Evolutionary conservation across 2,329 filamentous ascomycete genomes (phyloP), one percentile per base, ranked within the genome.

Genomic region (Neospermospora avenae): DNA sequence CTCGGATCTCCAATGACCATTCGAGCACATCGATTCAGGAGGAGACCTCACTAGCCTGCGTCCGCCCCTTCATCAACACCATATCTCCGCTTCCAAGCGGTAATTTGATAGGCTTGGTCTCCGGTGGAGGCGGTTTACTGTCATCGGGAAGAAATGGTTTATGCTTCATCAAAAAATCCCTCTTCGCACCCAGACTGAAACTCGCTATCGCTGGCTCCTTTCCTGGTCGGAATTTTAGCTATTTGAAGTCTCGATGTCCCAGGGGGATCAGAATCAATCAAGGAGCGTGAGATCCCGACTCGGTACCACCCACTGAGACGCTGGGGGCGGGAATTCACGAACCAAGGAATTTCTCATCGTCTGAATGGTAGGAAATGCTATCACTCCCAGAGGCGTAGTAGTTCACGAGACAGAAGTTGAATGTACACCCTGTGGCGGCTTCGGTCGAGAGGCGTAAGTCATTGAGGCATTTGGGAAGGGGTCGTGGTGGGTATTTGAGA

Each of bases 331-430:
- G n/a, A n/a, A n/a, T n/a, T n/a, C n/a, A n/a, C n/a, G n/a, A n/a
- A n/a, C n/a, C n/a, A 0, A 93, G 80, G 66, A 93, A 95, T 5
- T 83, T 79, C 76, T 93, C 90, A 69, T 93, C 89, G 66, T 93
- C 90, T 52, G 86, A 89, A 73, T 93, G 89, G 69, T 88, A 93
- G 11, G 86, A 83, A 52, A 93, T 93, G 66, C 87, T 90, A 72
- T 93, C 89, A 5, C 84, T 77, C 0, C 90, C 89, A 3, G 82
- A 83, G n/a, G 87, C 86, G 70, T 93, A 93, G 75, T 93, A 93
- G 70, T 93, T 93, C 4, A 93, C 88, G 1, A 93, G 80, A 61
- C 86, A 89, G 71, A 93, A 91, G 71, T 93, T 93, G 75, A 88
- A 93, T 0, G 70, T 80, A 68, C 83, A 83, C n/a, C 80, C 81